Evolutionary conservation across 2,329 filamentous ascomycete species (phyloP).

Genomic region (Knoxdaviesia proteae): DNA sequence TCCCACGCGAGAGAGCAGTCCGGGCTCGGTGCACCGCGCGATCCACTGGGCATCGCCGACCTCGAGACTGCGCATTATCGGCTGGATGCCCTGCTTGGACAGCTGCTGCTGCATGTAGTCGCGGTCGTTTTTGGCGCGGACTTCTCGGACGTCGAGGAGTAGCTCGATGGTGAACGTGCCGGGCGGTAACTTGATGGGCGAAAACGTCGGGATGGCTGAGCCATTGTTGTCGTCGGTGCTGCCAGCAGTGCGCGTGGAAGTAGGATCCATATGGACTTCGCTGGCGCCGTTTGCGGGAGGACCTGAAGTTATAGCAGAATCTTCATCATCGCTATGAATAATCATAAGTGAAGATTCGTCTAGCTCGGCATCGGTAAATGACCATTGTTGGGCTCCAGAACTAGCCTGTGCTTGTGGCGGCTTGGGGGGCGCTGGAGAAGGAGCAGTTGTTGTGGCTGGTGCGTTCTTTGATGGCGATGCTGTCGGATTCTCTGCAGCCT

Average conservation of each 20-base stretch:
- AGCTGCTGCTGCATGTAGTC: conserved; percentile 61
- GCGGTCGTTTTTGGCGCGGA: conserved; percentile 50
- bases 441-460: too few relatives aligned
- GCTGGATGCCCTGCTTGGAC: conserved; percentile 39
- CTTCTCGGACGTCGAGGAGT: conserved; percentile 54
- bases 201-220: conserved; percentile 23
- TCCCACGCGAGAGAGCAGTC: conserved; percentile 32
- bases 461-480: background rate
- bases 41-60: conserved; percentile 65
- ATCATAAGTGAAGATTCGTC: too few relatives aligned
- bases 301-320: too few relatives aligned
- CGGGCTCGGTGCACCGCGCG: conserved; percentile 44
- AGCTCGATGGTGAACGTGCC: conserved; percentile 52
- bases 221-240: too few relatives aligned
- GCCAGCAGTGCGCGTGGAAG: too few relatives aligned
- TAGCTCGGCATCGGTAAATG: too few relatives aligned
- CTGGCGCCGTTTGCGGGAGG: too few relatives aligned
- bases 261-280: too few relatives aligned
- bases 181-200: conserved; percentile 39
- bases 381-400: too few relatives aligned
- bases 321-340: too few relatives aligned
- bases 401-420: too few relatives aligned
- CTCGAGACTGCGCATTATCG: conserved; percentile 47
- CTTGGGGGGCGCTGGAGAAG: too few relatives aligned
- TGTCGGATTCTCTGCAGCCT: conserved; percentile 9